phyloP scores from a whole-genome alignment of 805 yeast species.

The Scheffersomyces ergatensis region DNA sequence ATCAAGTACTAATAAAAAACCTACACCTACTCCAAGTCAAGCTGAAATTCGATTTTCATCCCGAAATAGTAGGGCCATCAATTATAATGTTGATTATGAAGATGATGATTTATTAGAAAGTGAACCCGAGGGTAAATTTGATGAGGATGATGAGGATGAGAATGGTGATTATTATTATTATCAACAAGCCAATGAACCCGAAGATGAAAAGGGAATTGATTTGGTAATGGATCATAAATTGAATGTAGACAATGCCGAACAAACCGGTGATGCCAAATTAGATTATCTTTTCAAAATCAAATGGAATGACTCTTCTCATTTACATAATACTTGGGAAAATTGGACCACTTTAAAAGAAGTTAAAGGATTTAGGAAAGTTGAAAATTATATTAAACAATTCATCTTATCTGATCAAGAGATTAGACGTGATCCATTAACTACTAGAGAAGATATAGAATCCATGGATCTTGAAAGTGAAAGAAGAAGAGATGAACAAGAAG shows the following conservation, averaged over 20 bases:
- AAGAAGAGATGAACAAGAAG: conserved; percentile 76
- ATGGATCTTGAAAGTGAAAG: conserved; percentile 91
- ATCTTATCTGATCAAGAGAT: conserved; percentile 73
- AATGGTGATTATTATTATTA: conserved; percentile 35
- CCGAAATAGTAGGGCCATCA: conserved; percentile 65
- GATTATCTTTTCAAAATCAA: conserved; percentile 65
- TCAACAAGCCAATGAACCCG: conserved; percentile 30
- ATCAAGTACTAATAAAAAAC: neutral
- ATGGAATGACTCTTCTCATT: conserved; percentile 85
- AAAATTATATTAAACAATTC: conserved; percentile 81
- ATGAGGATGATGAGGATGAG: conserved; percentile 18
- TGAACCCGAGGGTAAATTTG: conserved; percentile 25
- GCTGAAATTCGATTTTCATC: conserved; percentile 73
- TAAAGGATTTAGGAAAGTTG: conserved; percentile 82
- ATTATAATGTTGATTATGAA: conserved; percentile 72
- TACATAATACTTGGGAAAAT: conserved; percentile 93
- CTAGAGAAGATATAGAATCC: conserved; percentile 88
- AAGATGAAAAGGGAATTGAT: conserved; percentile 34
- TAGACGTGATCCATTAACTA: conserved; percentile 75
- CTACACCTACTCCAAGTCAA: conserved; percentile 2
- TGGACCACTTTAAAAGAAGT: conserved; percentile 50
- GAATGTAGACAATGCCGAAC: conserved; percentile 33
- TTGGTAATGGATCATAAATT: conserved; percentile 39
- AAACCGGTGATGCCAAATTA: conserved; percentile 53
- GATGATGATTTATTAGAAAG: conserved; percentile 55